Evolutionary conservation across 257 asterid genomes (phyloP), one percentile per base, ranked within the genome.

Genomic region (Catharanthus roseus): DNA sequence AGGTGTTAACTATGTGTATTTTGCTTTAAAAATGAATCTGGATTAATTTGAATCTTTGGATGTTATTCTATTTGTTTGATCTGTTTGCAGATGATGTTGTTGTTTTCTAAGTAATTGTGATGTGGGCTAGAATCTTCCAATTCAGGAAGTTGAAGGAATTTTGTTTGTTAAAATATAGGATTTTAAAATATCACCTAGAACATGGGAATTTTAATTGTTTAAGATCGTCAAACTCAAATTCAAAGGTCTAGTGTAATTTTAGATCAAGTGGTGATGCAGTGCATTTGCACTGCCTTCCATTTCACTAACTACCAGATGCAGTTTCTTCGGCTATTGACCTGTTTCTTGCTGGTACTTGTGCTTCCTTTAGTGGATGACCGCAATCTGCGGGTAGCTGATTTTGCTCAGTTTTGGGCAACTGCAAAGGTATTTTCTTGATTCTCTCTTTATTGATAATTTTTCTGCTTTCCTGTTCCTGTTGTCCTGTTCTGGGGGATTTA

Each of bases 331-430:
- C 83, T 77, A 91, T 91, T 95, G 95, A 95, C 96, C 92, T 86
- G 81, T 89, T 91, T 91, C 90, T 86, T 91, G 90, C 90, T 95
- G 96, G 90, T 91, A 91, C 86, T 89, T 89, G 91, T 93, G 88
- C 95, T 81, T 89, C 95, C 83, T 91, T 91, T 95, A 95, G 99
- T 95, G 99, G 97, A 95, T 95, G 99, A 95, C 97, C 97, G 99
- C 97, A 95, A 95, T 91, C 97, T 95, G 99, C 99, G 99, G 97
- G 96, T 95, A 85, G 99, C 96, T 89, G 97, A 95, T 88, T 95
- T 91, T 95, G 93, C 96, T 91, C 97, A 91, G 82, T 95, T 95
- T 95, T 95, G 99, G 99, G 97, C 97, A 95, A 87, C 90, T 82
- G 97, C 96, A 78, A 95, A 95, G 99, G 99, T 95, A 95, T 89